Base-by-base conservation (phyloP, 2,329 filamentous ascomycete species). In the Thermothelomyces thermophilus region DNA sequence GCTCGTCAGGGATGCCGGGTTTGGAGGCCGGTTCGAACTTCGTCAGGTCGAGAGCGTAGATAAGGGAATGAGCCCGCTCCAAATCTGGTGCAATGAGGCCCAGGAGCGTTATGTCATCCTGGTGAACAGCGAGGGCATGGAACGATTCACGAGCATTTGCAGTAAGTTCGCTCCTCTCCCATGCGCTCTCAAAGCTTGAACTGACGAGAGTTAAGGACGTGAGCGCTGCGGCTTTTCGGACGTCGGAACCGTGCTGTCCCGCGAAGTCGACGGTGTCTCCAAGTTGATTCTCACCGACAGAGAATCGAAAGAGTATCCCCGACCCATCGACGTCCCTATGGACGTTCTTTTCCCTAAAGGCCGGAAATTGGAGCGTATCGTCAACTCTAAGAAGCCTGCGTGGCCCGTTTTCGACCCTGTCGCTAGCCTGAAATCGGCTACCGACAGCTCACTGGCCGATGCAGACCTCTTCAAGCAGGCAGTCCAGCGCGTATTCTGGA, bases 81-180 rank as follows among this genome's bases (percentile, higher is more conserved):
- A 97, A 65, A 95, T 98, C 19, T 97, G 91, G 90, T 96, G 93
- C 68, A 95, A 91, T 61, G 91, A 97, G 67, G 89, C 93, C 0
- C 93, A 98, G 66, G 93, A 98, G 69, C 80, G 93, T 66, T 98
- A 98, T 62, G 93, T 98, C 7, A 73, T 98, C 61, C 83, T 94
- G 8, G 82, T 98, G 55, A 89, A 90, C 53, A 80, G 82, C 45
- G 84, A 93, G 17, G 77, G 83, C 46, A 79, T 97, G 62, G 90
- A 91, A 61, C 83, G 69, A 74, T 98, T 84, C 62, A 73, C 73
- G 39, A 80, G 72, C 64, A 84, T 84, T 50, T 83, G 80, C 65
- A 72, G 72, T 71, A 69, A 63, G 72, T 69, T 45, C 39, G 28
- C n/a, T 39, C 28, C 37, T 42, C 30, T 2, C 2, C 6, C 5